Percentiles rank a stretch among this genome's conserved stretches.
Conservation (phyloP, 2,329 filamentous ascomycete genomes). For the Phaeomoniella chlamydospora region DNA sequence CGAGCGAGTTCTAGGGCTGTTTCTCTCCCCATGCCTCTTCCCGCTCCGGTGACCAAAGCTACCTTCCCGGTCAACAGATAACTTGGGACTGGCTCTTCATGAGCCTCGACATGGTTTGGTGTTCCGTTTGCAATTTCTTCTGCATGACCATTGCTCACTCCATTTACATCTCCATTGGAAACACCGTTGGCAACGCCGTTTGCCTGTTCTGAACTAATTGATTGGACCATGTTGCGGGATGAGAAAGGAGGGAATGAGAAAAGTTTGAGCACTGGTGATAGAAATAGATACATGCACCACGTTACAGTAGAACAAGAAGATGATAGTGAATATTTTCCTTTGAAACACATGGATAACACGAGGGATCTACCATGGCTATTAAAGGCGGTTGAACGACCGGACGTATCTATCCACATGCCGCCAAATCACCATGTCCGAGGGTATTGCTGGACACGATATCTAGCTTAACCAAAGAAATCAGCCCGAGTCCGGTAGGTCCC, state of each 20-base stretch:
- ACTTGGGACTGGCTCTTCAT: constrained; percentile 7
- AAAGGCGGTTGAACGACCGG: no score
- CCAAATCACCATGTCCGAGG: no score
- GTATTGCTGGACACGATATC: no score
- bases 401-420: no score
- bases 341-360: no score
- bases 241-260: background rate
- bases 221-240: background rate
- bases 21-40: constrained; percentile 25
- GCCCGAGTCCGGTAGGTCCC: no score
- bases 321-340: no score
- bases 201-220: background rate
- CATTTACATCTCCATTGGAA: background rate
- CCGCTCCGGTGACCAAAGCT: constrained; percentile 16
- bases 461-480: no score
- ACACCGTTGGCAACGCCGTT: background rate
- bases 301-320: no score
- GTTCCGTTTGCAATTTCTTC: constrained; percentile 1
- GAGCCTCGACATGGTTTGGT: constrained; percentile 7
- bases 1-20: constrained; percentile 25
- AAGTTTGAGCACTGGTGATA: no score
- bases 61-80: constrained; percentile 31
- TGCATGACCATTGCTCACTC: background rate
- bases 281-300: no score
- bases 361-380: no score